Evolutionary conservation across 2,329 filamentous ascomycete species (phyloP).

Genomic region (Apiospora arundinis): DNA sequence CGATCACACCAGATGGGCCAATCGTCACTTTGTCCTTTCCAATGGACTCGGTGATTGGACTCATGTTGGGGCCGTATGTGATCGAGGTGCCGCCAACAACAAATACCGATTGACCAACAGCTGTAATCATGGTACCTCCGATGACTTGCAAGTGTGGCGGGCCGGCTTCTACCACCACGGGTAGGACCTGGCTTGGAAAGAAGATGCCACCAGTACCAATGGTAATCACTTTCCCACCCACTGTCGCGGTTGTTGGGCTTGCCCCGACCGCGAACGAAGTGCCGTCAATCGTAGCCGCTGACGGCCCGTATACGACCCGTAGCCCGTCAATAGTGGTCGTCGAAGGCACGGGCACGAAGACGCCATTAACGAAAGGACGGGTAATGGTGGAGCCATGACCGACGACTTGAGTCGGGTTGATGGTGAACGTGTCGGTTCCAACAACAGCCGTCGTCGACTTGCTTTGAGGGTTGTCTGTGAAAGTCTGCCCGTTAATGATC

Average conservation of each 20-base stretch:
- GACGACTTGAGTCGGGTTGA: conserved; percentile 52
- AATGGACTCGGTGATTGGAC: conserved; percentile 36
- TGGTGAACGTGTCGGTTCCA: conserved; percentile 51
- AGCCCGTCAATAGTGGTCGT: conserved; percentile 48
- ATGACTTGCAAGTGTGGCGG: conserved; percentile 53
- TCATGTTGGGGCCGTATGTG: conserved; percentile 49
- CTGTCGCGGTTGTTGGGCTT: conserved; percentile 43
- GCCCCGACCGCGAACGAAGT: conserved; percentile 50
- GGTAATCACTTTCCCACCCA: conserved; percentile 35
- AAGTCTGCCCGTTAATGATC: conserved; percentile 54
- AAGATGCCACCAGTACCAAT: conserved; percentile 41
- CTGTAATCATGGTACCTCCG: conserved; percentile 56
- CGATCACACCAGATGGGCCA: background rate
- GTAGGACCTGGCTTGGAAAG: conserved; percentile 46
- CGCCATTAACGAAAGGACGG: conserved; percentile 45
- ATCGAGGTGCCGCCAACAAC: conserved; percentile 51
- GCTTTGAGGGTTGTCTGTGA: conserved; percentile 45
- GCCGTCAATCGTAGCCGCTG: conserved; percentile 49
- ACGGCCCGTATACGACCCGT: conserved; percentile 48
- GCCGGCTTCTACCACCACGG: conserved; percentile 41
- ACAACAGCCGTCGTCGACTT: conserved; percentile 51
- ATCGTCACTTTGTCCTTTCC: background rate
- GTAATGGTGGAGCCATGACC: conserved; percentile 52
- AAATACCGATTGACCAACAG: conserved; percentile 47
- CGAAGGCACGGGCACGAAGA: conserved; percentile 44